Conservation (phyloP, 1,284 basidiomycete genomes). For the Trichosporon asahii region DNA sequence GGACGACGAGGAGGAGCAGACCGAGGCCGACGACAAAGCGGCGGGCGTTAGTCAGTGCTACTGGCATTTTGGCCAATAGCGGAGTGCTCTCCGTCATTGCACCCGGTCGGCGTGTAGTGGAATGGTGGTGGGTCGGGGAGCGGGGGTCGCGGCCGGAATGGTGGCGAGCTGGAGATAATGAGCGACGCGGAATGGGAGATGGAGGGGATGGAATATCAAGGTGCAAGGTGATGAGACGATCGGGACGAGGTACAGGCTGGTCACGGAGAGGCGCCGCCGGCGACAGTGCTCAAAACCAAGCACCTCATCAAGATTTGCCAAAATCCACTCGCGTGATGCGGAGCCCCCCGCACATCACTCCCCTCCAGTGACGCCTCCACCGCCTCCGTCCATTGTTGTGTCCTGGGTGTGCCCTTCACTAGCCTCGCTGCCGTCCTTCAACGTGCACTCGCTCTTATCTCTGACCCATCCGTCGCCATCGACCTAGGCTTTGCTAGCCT, state of each 20-base stretch:
- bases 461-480: not conserved
- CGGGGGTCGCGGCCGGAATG: not conserved
- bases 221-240: not conserved
- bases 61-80: slow-evolving; percentile 30
- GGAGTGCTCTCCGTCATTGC: slow-evolving; percentile 28
- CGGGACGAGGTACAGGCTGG: not conserved
- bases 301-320: slow-evolving; percentile 11
- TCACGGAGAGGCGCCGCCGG: not conserved
- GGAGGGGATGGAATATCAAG: not conserved
- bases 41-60: slow-evolving; percentile 10
- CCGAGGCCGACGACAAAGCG: slow-evolving; percentile 39
- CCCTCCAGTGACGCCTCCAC: not conserved
- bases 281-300: not conserved
- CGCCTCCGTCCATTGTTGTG: not conserved
- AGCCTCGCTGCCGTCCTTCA: not conserved
- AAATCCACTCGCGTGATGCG: slow-evolving; percentile 5
- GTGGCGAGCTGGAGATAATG: not conserved
- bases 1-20: slow-evolving; percentile 38
- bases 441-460: not conserved
- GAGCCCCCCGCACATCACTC: not conserved
- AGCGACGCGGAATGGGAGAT: not conserved
- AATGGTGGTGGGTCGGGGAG: not conserved
- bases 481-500: not conserved
- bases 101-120: not conserved
- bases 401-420: too few relatives aligned